These are phyloP conservation scores for Xylaria sp. DNA, from an alignment of 2,329 filamentous ascomycete genomes.

Conservation along the genomic window DNA sequence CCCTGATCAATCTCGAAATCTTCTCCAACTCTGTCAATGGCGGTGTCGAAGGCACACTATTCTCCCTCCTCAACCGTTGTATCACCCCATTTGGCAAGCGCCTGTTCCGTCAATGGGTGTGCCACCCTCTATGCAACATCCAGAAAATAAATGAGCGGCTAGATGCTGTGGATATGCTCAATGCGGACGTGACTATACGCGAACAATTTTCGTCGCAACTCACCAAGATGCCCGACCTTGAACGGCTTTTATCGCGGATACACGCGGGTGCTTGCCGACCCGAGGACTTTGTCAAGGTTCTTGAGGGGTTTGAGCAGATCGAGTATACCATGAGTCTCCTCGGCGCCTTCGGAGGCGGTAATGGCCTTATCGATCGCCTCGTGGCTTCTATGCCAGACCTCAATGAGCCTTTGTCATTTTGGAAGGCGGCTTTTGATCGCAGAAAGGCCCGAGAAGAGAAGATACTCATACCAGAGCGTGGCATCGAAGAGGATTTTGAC, in stretches of 20 bases:
- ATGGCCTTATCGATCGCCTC: slow-evolving; percentile 85
- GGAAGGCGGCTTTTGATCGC: slow-evolving; percentile 93
- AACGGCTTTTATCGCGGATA: slow-evolving; percentile 91
- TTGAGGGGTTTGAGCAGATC: slow-evolving; percentile 98
- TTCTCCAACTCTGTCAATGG: slow-evolving; percentile 95
- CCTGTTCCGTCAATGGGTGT: slow-evolving; percentile 96
- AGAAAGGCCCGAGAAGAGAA: slow-evolving; percentile 81
- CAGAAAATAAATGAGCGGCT: slow-evolving; percentile 90
- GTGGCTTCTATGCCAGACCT: slow-evolving; percentile 89
- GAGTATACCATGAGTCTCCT: slow-evolving; percentile 91
- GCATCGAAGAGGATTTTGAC: slow-evolving; percentile 94
- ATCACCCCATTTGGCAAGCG: slow-evolving; percentile 97
- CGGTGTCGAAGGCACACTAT: slow-evolving; percentile 85
- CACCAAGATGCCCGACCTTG: slow-evolving; percentile 91
- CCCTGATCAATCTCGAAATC: slow-evolving; percentile 96
- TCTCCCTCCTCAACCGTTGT: slow-evolving; percentile 90
- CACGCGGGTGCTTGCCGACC: slow-evolving; percentile 91
- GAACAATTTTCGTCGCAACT: slow-evolving; percentile 91
- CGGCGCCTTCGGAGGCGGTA: slow-evolving; percentile 76
- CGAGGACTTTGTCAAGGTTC: slow-evolving; percentile 90
- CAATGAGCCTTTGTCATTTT: slow-evolving; percentile 77
- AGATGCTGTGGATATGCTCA: slow-evolving; percentile 90
- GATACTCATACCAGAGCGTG: slow-evolving; percentile 83
- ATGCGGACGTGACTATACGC: slow-evolving; percentile 81
- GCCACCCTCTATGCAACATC: slow-evolving; percentile 90